Conservation (phyloP, 139 green algal genomes). For the Closterium sp. region DNA sequence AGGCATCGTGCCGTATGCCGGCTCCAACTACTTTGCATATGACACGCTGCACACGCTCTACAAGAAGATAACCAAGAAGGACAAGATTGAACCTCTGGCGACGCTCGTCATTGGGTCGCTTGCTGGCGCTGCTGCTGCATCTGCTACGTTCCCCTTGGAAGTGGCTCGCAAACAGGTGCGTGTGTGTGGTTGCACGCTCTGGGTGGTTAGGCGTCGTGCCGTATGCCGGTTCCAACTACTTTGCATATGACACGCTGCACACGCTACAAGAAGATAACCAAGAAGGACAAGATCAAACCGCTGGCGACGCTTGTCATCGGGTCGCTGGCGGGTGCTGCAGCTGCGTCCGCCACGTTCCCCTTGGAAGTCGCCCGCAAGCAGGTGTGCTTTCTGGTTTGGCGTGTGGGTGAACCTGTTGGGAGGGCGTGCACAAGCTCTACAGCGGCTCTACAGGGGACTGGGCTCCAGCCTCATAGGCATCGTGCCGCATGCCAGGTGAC, state of each 20-base stretch:
- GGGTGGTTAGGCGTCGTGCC: no score
- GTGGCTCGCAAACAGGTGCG: slow-evolving; percentile 41
- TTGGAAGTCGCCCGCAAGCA: slow-evolving; percentile 44
- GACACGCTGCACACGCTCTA: slow-evolving; percentile 44
- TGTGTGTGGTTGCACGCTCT: no score
- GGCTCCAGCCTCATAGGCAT: slow-evolving; percentile 37
- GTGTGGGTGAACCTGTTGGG: no score
- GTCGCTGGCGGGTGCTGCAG: slow-evolving; percentile 27
- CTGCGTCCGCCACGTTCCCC: slow-evolving; percentile 42
- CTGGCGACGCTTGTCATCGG: slow-evolving; percentile 41
- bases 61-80: slow-evolving; percentile 35
- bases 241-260: slow-evolving; percentile 42
- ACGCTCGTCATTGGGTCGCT: slow-evolving; percentile 46
- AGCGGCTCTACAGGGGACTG: slow-evolving; percentile 9
- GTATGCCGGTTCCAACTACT: slow-evolving; percentile 44
- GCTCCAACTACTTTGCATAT: slow-evolving; percentile 43
- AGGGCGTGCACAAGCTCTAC: no score
- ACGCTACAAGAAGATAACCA: slow-evolving; percentile 33
- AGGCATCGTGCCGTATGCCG: slow-evolving; percentile 48
- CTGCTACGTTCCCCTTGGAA: slow-evolving; percentile 45
- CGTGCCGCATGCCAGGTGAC: slow-evolving; percentile 49
- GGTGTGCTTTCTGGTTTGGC: background rate
- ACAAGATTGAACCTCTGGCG: slow-evolving; percentile 27
- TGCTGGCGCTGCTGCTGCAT: slow-evolving; percentile 33
- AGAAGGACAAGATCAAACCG: slow-evolving; percentile 40